Evolutionary conservation across 78 protist species (phyloP), one percentile per base, ranked within the genome.

Genomic region (Salpingoeca rosetta): DNA sequence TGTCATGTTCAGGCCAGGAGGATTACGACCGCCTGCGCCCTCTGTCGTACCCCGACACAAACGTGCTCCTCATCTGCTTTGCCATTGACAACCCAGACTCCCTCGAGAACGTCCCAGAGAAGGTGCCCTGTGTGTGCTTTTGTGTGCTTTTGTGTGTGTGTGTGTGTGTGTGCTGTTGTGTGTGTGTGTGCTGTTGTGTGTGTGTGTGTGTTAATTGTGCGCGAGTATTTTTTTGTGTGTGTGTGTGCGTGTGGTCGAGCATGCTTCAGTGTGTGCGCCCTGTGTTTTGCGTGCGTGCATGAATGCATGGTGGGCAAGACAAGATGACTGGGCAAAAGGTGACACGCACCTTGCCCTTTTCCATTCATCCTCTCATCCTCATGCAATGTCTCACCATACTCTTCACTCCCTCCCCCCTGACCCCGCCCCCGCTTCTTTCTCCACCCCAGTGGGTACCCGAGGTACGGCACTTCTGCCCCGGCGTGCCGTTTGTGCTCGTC

Each of bases 1-100:
- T 51, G 65, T 17, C n/a, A 51, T 51, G 17, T 17, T 22, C 97
- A 1, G 97, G 93, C 38, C 97, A 95, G 89, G 99, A 98, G 76
- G 97, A 94, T 78, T 98, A 96, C 84, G 99, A 98, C 83, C 86
- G 99, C 1, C 93, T 98, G 75, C 89, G 99, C 38, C 98, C 98
- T 36, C 92, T 95, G 28, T 92, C 95, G 38, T 94, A 94, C 83
- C 97, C 96, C 57, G 92, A 95, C 76, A 95, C 98, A 38, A 96
- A 96, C 76, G 98, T 96, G 40, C 89, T 98, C 80, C 89, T 96
- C 28, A 88, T 98, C 56, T 92, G 96, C 90, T 98, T 82, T 57
- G 27, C 91, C n/a, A 76, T 94, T 84, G 88, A 90, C 82, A 72
- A 80, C 24, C 94, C 92, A 35, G 74, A 82, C 40, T 90, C 94